Base-by-base conservation (phyloP, 495 filamentous ascomycete genomes). In the Tuber indicum region DNA sequence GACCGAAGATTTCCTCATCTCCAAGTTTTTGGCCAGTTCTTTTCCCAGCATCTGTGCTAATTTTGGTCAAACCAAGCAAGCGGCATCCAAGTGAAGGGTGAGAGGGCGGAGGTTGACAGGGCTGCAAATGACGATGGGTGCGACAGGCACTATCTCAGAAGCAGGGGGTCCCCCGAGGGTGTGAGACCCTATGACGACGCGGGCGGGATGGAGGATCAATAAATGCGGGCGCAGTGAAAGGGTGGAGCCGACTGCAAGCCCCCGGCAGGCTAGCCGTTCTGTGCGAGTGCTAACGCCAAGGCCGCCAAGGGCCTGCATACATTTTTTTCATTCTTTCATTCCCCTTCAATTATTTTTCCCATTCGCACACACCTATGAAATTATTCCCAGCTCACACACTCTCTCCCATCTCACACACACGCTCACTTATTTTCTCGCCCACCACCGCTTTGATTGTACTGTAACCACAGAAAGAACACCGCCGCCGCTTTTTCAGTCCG, bases 181-280 rank as follows among this genome's bases (percentile, higher is more conserved):
- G 78, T 80, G 78, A 80, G 78, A 80, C 78, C 78, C 74, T 80
- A 80, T 80, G 78, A 80, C 78, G 78, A 80, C 74, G 74, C 77
- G 74, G 77, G 78, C 77, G 78, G 78, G 78, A 80, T 80, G 78
- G 77, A 79, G 77, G 78, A 80, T 80, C 77, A 80, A 42, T 79
- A 74, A 80, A 79, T 80, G 78, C 77, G 78, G 78, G 77, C 78
- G 78, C 45, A 80, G 58, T 17, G 58, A 66, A 80, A 80, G 78
- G 77, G 77, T 80, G 78, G 78, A 80, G 78, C 78, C 78, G 78
- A 80, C 78, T 80, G 78, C 78, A 80, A 76, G 78, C 78, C 77
- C 77, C 78, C 78, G 78, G 78, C 76, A 80, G 74, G 77, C 69
- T 72, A 80, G 78, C 78, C 78, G 78, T 80, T 74, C 78, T 44